Evolutionary conservation across 148 eudicot genomes (phyloP).

Genomic region (Camellia granthamiana): DNA sequence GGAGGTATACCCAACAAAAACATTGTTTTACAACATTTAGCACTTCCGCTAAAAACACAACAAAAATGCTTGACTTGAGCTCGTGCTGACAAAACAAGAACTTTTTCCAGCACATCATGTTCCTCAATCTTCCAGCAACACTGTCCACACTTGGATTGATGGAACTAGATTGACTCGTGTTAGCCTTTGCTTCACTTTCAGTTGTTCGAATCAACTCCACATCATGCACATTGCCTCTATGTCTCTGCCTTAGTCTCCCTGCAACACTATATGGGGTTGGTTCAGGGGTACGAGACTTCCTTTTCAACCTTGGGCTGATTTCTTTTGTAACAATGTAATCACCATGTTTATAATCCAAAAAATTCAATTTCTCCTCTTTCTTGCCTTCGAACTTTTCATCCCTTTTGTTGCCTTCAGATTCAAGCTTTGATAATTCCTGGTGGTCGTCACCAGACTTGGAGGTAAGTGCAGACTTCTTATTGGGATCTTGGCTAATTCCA

Average conservation of each 20-base stretch:
- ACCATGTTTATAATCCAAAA: background rate
- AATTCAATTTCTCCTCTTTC: slow-evolving; percentile 1
- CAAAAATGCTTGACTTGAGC: background rate
- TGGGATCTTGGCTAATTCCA: background rate
- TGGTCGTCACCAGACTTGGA: background rate
- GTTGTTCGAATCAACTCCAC: background rate
- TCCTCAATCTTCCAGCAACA: slow-evolving; percentile 27
- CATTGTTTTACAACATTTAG: background rate
- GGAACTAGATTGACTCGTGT: background rate
- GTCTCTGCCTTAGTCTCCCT: slow-evolving; percentile 40
- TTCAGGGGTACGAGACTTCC: background rate
- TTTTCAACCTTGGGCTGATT: slow-evolving; percentile 5
- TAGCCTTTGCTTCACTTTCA: background rate
- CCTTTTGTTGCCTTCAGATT: slow-evolving; percentile 11
- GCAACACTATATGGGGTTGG: slow-evolving; percentile 8
- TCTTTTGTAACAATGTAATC: background rate
- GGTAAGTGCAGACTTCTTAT: background rate
- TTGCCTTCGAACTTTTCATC: slow-evolving; percentile 11
- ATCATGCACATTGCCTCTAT: background rate
- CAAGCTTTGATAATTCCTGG: slow-evolving; percentile 2
- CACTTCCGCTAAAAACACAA: background rate
- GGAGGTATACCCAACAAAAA: no score
- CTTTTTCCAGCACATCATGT: background rate
- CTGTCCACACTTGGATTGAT: slow-evolving; percentile 11
- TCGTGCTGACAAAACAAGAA: background rate